Conservation (phyloP, 23 red algal species). For the Gracilaria caudata region DNA sequence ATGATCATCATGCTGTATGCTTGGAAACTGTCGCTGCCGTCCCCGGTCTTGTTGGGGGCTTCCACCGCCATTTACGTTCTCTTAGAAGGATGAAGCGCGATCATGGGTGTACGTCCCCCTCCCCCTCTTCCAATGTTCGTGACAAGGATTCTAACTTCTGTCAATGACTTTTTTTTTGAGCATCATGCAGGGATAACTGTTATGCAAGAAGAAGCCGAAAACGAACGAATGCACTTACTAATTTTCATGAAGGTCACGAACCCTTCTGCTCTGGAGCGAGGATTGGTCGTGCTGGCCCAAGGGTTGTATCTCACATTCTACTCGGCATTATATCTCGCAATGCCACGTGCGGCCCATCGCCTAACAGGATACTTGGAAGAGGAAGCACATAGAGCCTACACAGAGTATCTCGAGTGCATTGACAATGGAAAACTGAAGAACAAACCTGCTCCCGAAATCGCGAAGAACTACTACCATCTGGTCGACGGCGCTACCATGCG, state of each 20-base stretch:
- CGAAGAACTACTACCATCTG: conserved; percentile 88
- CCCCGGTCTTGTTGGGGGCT: conserved; percentile 88
- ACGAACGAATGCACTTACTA: conserved; percentile 95
- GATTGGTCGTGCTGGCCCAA: conserved; percentile 83
- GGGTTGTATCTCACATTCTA: conserved; percentile 91
- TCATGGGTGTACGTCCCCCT: conserved; percentile 61
- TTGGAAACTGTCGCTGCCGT: conserved; percentile 99
- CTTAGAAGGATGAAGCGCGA: conserved; percentile 84
- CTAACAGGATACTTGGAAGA: conserved; percentile 97
- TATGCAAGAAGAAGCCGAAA: conserved; percentile 95
- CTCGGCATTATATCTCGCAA: conserved; percentile 67
- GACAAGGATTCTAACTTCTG: not conserved
- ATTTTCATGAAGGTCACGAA: conserved; percentile 88
- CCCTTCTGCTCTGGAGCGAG: conserved; percentile 83
- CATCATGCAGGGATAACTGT: conserved; percentile 65
- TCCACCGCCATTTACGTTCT: conserved; percentile 84
- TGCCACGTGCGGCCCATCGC: conserved; percentile 84
- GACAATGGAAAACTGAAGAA: conserved; percentile 87
- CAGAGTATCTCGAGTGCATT: conserved; percentile 86
- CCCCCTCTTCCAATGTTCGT: not conserved
- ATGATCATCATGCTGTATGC: conserved; percentile 92
- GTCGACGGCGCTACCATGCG: conserved; percentile 74
- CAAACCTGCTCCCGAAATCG: conserved; percentile 89
- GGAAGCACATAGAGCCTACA: conserved; percentile 91
- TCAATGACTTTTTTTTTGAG: not conserved